Evolutionary conservation across 2,329 filamentous ascomycete genomes (phyloP).

Genomic region (Teratosphaeria viscida): DNA sequence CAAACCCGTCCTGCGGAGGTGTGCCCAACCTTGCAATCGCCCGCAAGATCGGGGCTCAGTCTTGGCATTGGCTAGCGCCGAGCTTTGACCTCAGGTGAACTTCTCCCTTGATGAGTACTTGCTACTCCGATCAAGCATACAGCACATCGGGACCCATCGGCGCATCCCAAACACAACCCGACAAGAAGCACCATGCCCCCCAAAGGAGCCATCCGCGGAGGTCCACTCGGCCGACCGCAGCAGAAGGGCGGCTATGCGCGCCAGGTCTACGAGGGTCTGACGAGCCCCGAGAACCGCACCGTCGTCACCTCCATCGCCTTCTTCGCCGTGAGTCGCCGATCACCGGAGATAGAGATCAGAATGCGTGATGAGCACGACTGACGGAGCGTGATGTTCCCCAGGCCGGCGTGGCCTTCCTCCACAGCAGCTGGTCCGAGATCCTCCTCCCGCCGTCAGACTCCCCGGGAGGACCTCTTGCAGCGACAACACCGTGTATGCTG

Average conservation of each 20-base stretch:
- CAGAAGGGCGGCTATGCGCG: conserved; percentile 26
- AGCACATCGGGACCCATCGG: neutral
- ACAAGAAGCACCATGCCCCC: conserved; percentile 15
- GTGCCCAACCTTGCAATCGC: neutral
- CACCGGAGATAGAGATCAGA: neutral
- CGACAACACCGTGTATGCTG: neutral
- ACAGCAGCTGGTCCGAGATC: conserved; percentile 44
- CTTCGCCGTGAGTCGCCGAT: conserved; percentile 36
- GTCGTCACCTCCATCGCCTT: conserved; percentile 39
- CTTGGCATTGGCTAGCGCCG: neutral
- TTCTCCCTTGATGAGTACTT: neutral
- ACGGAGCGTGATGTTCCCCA: conserved; percentile 15
- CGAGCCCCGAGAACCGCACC: conserved; percentile 38
- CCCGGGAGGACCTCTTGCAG: neutral
- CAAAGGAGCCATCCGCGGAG: conserved; percentile 14
- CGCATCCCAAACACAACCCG: neutral
- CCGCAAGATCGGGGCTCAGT: neutral
- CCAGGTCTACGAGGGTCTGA: conserved; percentile 31
- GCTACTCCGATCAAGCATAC: neutral
- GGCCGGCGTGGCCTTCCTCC: conserved; percentile 42
- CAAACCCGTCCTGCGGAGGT: neutral
- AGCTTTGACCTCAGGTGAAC: neutral
- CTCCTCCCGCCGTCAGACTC: conserved; percentile 38
- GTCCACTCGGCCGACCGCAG: conserved; percentile 18
- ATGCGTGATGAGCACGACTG: neutral